A percentile compares a stretch with the other conserved stretches of the same genome.
phyloP scores from a whole-genome alignment of 805 yeast genomes.

The Cyberlindnera amylophila region DNA sequence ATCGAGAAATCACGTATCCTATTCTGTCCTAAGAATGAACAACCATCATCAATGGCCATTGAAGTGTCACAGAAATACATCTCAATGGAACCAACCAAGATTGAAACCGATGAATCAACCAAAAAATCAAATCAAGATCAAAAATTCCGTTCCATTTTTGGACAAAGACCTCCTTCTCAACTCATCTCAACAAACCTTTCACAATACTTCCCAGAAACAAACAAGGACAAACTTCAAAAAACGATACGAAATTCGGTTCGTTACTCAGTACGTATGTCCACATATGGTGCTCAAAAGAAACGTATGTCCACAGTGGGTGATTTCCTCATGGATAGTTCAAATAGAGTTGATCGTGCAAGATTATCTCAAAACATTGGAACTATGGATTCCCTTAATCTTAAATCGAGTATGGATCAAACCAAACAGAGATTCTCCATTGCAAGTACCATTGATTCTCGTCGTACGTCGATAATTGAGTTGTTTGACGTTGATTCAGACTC shows the following conservation, averaged over 20 bases:
- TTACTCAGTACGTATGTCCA: constrained; percentile 62
- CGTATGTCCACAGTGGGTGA: constrained; percentile 58
- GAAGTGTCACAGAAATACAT: constrained; percentile 45
- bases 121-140: constrained; percentile 16
- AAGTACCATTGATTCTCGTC: constrained; percentile 21
- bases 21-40: constrained; percentile 58
- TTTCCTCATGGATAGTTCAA: constrained; percentile 50
- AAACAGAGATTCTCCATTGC: constrained; percentile 27
- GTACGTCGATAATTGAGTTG: constrained; percentile 27
- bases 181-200: constrained; percentile 84
- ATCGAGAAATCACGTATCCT: constrained; percentile 66
- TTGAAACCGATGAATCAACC: constrained; percentile 4
- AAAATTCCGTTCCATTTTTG: constrained; percentile 47
- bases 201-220: constrained; percentile 88
- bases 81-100: constrained; percentile 22
- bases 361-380: constrained; percentile 25
- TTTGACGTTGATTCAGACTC: constrained; percentile 24
- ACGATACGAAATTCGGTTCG: constrained; percentile 84
- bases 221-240: constrained; percentile 63
- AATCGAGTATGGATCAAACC: constrained; percentile 30
- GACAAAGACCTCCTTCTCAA: constrained; percentile 92
- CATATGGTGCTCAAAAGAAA: constrained; percentile 16
- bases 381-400: constrained; percentile 28
- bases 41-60: constrained; percentile 60
- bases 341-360: constrained; percentile 49